Evolutionary conservation across 345 rosid species (phyloP).

Genomic region (rapeseed (Brassica napus)): Da-Ae NC_063434.1:21247001-21247500

Average conservation of each 20-base stretch:
- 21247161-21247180: too few relatives aligned
- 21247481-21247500: constrained; percentile 62
- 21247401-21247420: background rate
- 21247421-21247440: background rate
- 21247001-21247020: background rate
- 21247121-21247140: too few relatives aligned
- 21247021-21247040: constrained; percentile 3
- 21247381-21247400: constrained; percentile 21
- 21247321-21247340: background rate
- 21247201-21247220: too few relatives aligned
- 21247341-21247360: constrained; percentile 12
- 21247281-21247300: constrained; percentile 14
- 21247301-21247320: constrained; percentile 1
- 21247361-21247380: constrained; percentile 16
- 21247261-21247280: constrained; percentile 8
- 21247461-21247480: constrained; percentile 1
- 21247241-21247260: background rate
- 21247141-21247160: too few relatives aligned
- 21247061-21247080: background rate
- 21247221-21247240: too few relatives aligned
- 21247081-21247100: too few relatives aligned
- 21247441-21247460: constrained; percentile 25
- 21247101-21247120: too few relatives aligned
- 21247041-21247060: background rate
- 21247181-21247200: too few relatives aligned